These are phyloP conservation scores for Luffa acutangula DNA, from an alignment of 306 rosid species.

Conservation along the genomic window DNA sequence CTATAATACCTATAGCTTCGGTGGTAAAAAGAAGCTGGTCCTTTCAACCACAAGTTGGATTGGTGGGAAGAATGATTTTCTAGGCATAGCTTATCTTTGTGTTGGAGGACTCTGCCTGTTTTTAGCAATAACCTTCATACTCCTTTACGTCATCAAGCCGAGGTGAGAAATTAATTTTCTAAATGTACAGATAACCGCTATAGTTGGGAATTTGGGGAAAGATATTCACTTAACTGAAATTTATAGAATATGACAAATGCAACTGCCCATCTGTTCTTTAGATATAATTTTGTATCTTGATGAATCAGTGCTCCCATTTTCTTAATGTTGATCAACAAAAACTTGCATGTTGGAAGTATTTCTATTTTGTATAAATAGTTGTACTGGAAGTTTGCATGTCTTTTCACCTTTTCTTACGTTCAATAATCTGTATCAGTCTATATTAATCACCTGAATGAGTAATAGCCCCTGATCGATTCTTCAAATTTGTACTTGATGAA, in stretches of 20 bases:
- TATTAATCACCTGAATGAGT: neutral
- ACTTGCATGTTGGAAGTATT: neutral
- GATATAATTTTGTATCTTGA: neutral
- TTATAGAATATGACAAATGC: neutral
- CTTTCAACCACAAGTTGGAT: conserved; percentile 92
- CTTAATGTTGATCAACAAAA: neutral
- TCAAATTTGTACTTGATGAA: neutral
- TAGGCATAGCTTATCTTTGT: conserved; percentile 55
- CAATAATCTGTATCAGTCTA: neutral
- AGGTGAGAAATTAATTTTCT: conserved; percentile 36
- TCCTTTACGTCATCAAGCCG: conserved; percentile 53
- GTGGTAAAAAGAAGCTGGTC: conserved; percentile 58
- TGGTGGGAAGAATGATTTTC: conserved; percentile 69
- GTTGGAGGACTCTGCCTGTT: conserved; percentile 54
- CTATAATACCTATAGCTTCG: conserved; percentile 70
- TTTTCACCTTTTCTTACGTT: neutral
- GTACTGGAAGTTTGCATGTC: neutral
- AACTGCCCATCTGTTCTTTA: neutral
- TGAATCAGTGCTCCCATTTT: conserved; percentile 1
- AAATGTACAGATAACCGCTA: no score
- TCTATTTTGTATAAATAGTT: neutral
- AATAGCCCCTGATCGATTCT: neutral
- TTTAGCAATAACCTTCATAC: conserved; percentile 53
- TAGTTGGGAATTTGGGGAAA: neutral
- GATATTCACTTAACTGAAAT: neutral